These are phyloP conservation scores for Luzula sylvatica DNA, from an alignment of 176 grass and related monocot genomes.

Conservation along the genomic window DNA sequence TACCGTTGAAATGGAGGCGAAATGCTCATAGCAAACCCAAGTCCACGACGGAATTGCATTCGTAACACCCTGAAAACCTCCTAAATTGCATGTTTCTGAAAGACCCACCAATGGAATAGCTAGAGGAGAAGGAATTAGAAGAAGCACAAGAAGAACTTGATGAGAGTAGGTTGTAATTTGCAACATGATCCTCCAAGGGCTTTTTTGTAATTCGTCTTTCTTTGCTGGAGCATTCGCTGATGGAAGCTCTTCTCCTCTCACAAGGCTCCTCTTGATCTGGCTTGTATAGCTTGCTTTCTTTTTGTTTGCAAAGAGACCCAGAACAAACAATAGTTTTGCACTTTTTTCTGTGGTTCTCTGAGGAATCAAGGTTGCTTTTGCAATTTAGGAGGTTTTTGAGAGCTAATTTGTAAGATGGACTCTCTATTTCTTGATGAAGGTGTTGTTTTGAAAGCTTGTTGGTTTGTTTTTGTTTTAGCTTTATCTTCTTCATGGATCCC, in stretches of 20 bases:
- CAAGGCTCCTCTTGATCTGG: constrained; percentile 19
- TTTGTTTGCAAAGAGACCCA: constrained; percentile 55
- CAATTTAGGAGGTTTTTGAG: constrained; percentile 65
- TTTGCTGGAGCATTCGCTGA: constrained; percentile 28
- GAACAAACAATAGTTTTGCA: constrained; percentile 42
- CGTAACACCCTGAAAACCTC: constrained; percentile 81
- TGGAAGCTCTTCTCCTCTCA: constrained; percentile 54
- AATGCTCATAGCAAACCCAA: too few relatives aligned
- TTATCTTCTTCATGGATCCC: constrained; percentile 13
- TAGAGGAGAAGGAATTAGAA: constrained; percentile 32
- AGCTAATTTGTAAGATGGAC: constrained; percentile 58
- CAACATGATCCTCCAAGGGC: not conserved
- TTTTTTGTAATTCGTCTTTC: constrained; percentile 48
- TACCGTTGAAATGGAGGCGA: too few relatives aligned
- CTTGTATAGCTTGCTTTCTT: constrained; percentile 6
- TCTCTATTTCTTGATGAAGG: constrained; percentile 22
- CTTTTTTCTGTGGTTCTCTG: constrained; percentile 7
- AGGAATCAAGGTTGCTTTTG: constrained; percentile 31
- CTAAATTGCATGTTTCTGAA: constrained; percentile 62
- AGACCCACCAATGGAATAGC: constrained; percentile 33
- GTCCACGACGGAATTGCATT: constrained; percentile 85
- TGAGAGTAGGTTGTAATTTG: constrained; percentile 12
- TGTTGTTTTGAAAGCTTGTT: constrained; percentile 17
- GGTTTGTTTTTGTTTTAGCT: not conserved
- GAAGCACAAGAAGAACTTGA: constrained; percentile 14